Evolutionary conservation across 2,329 filamentous ascomycete species (phyloP), one percentile per base, ranked within the genome.

Genomic region (Aspergillus fructus): DNA sequence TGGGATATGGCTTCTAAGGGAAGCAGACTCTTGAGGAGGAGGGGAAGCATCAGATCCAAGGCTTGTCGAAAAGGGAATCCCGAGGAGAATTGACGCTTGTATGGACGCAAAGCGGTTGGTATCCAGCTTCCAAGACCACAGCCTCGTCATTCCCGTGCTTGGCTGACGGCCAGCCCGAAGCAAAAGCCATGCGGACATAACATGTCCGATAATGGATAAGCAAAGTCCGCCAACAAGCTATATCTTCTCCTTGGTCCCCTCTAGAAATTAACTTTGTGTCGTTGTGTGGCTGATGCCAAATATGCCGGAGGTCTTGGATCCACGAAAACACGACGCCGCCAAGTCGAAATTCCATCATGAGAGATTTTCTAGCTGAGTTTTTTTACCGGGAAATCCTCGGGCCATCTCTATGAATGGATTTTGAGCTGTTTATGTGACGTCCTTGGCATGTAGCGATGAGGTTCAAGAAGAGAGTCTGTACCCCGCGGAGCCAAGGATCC

Each of bases 251-350:
- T 53, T n/a, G 51, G n/a, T 53, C 33, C 33, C 23, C 42, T 27
- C 27, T 8, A 50, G 17, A 30, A 15, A 15, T 53, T 53, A 24
- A 45, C 40, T 45, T 45, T 53, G 13, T 30, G 39, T 53, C 24
- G 41, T 19, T 45, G n/a, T 53, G 50, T 53, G 50, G 50, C 50
- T 43, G 50, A 53, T 45, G 40, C 50, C 50, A 53, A 45, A 37
- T 30, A 21, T 9, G 42, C 51, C 42, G 33, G 30, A 19, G 21
- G 17, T 39, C 51, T 53, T 53, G 51, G 50, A 30, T 5, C 30
- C 30, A 46, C 19, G 43, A 46, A 17, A 53, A 46, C 51, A 39
- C 41, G 7, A 21, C 24, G 27, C 30, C 21, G 42, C 51, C 42
- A 53, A 53, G 51, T 34, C 13, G 39, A 17, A 17, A 40, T 19